Conservation (phyloP, 176 grass and related monocot genomes). For the Alopecurus myosuroides region DNA sequence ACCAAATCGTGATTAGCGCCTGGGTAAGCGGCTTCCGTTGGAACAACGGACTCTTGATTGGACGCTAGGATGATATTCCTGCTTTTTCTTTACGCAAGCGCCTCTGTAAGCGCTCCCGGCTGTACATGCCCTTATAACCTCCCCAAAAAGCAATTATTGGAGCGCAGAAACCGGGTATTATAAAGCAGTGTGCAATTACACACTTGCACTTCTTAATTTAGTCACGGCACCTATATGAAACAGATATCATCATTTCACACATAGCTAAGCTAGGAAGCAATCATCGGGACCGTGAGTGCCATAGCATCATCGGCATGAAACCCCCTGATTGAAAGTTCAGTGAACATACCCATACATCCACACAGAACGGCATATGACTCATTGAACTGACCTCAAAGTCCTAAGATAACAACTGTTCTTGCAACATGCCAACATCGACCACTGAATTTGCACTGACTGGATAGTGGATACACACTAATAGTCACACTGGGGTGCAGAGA, state of each 20-base stretch:
- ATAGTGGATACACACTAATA: not conserved
- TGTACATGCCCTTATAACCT: too few species aligned
- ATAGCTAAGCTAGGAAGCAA: not conserved
- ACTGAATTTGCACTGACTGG: not conserved
- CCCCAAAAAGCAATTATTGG: too few species aligned
- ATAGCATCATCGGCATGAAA: not conserved
- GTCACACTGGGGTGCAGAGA: not conserved
- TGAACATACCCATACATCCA: not conserved
- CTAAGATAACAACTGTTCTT: not conserved
- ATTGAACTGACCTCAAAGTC: not conserved
- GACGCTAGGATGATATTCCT: too few species aligned
- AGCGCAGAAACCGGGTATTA: not conserved
- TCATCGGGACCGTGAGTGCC: not conserved
- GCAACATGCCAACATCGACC: not conserved
- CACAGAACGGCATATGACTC: not conserved
- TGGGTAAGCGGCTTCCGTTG: too few species aligned
- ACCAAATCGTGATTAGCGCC: too few species aligned
- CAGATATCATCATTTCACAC: not conserved
- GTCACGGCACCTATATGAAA: not conserved
- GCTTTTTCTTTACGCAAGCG: too few species aligned
- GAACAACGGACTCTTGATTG: too few species aligned
- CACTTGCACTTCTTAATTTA: not conserved
- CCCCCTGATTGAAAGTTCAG: not conserved
- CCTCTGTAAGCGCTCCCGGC: too few species aligned
- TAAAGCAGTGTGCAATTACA: not conserved